phyloP scores from a whole-genome alignment of 2,329 filamentous ascomycete species.

The Moelleriella libera region DNA sequence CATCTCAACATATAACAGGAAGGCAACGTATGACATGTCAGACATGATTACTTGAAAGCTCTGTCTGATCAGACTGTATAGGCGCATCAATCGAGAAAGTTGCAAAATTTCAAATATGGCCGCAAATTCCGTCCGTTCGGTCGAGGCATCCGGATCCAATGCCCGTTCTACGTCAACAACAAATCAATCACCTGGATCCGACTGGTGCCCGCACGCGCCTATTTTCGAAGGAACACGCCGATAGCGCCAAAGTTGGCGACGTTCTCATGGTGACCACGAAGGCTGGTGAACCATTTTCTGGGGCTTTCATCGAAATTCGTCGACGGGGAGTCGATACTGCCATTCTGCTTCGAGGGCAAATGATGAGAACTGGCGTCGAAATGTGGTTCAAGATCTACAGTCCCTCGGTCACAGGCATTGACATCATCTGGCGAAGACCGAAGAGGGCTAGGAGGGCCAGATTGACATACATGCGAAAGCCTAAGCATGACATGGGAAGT shows the following conservation, averaged over 20 bases:
- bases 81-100: conserved; percentile 20
- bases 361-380: conserved; percentile 81
- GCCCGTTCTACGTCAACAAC: conserved; percentile 47
- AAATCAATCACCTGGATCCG: conserved; percentile 68
- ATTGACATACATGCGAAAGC: conserved; percentile 81
- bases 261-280: conserved; percentile 80
- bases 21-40: conserved; percentile 18
- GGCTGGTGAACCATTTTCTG: conserved; percentile 72
- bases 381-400: conserved; percentile 97
- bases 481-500: conserved; percentile 75
- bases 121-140: conserved; percentile 39
- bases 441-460: conserved; percentile 79
- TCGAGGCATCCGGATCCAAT: conserved; percentile 53
- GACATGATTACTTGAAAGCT: neutral
- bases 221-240: conserved; percentile 64
- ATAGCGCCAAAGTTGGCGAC: conserved; percentile 74
- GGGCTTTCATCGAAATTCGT: conserved; percentile 77
- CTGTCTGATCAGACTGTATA: conserved; percentile 8
- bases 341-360: conserved; percentile 70
- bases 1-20: conserved; percentile 14
- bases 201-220: conserved; percentile 69
- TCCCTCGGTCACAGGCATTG: conserved; percentile 77
- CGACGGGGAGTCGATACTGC: conserved; percentile 80
- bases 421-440: conserved; percentile 75
- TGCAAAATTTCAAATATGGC: conserved; percentile 35